phyloP scores from a whole-genome alignment of 345 rosid species.

The Rhodomyrtus tomentosa region DNA sequence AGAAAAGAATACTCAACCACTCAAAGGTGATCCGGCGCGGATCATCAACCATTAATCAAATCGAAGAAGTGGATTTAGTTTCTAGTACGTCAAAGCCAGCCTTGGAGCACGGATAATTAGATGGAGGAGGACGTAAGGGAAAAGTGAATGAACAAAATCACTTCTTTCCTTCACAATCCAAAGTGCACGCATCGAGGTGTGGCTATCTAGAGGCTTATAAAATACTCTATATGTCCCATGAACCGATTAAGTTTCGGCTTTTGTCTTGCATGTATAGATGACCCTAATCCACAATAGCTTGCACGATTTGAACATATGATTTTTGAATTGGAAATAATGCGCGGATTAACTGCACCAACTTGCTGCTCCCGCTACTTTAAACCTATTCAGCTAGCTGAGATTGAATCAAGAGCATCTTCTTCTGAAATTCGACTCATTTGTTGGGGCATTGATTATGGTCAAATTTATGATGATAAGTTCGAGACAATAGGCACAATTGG shows the following conservation, averaged over 20 bases:
- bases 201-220: background rate
- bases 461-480: accelerated
- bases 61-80: background rate
- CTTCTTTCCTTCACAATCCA: no score
- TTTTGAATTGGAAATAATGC: background rate
- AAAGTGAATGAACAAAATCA: background rate
- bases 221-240: background rate
- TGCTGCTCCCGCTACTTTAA: background rate
- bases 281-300: background rate
- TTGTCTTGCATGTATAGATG: accelerated
- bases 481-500: background rate
- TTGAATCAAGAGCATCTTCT: background rate
- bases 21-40: background rate
- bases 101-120: background rate
- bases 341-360: background rate
- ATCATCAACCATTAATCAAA: background rate
- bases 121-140: background rate
- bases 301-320: background rate
- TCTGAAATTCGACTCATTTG: background rate
- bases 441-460: background rate
- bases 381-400: background rate
- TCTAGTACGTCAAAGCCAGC: background rate
- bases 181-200: accelerated
- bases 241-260: background rate
- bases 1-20: background rate